A percentile compares a stretch with the other conserved stretches of the same genome.
These are phyloP conservation scores for Saccharomycopsis selenospora DNA, from an alignment of 805 yeast genomes.

Conservation along the genomic window DNA sequence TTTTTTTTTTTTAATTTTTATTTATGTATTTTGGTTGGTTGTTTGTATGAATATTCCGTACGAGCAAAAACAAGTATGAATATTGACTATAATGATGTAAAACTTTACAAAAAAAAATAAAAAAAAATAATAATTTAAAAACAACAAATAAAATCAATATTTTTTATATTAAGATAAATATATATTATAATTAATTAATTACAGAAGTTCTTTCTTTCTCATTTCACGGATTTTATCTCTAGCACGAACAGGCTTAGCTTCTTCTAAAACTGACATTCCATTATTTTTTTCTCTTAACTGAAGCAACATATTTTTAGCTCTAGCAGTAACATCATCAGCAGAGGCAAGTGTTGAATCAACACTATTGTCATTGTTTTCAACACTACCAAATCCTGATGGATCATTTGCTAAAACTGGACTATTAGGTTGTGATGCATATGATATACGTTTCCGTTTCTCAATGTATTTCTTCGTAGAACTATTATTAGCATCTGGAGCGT, in stretches of 20 bases:
- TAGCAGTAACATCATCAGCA: conserved; percentile 40
- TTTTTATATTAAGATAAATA: too few species aligned
- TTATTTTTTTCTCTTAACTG: conserved; percentile 42
- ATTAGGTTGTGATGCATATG: conserved; percentile 9
- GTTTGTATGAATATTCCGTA: too few species aligned
- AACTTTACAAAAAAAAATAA: too few species aligned
- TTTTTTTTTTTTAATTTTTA: too few species aligned
- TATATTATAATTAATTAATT: too few species aligned
- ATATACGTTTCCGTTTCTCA: conserved; percentile 11
- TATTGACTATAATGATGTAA: too few species aligned
- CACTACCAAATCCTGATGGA: conserved; percentile 2
- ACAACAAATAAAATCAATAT: too few species aligned
- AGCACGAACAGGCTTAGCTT: conserved; percentile 6
- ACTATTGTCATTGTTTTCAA: conserved; percentile 21
- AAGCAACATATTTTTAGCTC: conserved; percentile 58
- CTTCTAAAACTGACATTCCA: background rate
- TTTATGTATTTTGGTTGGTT: too few species aligned
- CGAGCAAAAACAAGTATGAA: too few species aligned
- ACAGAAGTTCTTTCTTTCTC: conserved; percentile 13
- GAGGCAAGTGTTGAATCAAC: conserved; percentile 21
- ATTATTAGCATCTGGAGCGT: conserved; percentile 74
- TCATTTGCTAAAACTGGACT: conserved; percentile 1
- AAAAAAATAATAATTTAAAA: too few species aligned
- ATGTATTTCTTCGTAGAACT: conserved; percentile 43
- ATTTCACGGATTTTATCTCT: conserved; percentile 18